phyloP scores from a whole-genome alignment of 208 protist genomes.

The Trypanosoma cruzi region DNA sequence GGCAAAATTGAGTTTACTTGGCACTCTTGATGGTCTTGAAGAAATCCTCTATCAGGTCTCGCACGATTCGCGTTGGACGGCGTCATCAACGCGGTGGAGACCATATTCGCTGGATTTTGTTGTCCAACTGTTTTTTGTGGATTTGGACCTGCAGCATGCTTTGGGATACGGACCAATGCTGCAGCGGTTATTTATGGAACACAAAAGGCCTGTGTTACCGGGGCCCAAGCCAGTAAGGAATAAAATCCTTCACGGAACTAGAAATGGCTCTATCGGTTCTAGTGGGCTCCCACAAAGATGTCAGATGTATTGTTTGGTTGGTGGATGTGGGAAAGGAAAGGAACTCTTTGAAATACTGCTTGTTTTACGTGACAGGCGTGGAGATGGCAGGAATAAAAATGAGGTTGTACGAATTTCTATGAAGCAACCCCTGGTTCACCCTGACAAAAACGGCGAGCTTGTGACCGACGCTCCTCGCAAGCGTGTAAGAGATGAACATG shows the following conservation, averaged over 20 bases:
- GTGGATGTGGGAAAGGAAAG: constrained; percentile 1
- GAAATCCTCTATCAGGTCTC: constrained; percentile 50
- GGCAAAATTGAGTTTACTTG: constrained; percentile 19
- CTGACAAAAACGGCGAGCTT: neutral
- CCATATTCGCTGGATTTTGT: constrained; percentile 60
- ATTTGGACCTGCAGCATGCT: constrained; percentile 59
- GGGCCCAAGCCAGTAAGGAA: neutral
- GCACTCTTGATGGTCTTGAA: constrained; percentile 42
- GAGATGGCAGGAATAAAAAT: neutral
- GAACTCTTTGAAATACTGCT: constrained; percentile 15
- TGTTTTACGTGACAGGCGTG: constrained; percentile 7
- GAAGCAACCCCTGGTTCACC: neutral
- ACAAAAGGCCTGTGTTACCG: neutral
- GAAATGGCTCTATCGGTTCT: neutral
- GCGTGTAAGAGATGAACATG: constrained; percentile 17
- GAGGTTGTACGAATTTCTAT: constrained; percentile 17
- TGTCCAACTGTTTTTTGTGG: constrained; percentile 61
- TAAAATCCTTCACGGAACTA: neutral
- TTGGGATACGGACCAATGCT: constrained; percentile 45
- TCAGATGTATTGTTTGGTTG: constrained; percentile 24
- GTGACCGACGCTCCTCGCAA: constrained; percentile 18
- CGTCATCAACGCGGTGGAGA: constrained; percentile 56
- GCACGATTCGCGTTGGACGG: constrained; percentile 33
- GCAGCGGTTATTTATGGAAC: constrained; percentile 8
- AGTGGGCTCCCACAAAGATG: constrained; percentile 15